These are phyloP conservation scores for Aspergillus piperis DNA, from an alignment of 2,329 filamentous ascomycete genomes.

Conservation along the genomic window DNA sequence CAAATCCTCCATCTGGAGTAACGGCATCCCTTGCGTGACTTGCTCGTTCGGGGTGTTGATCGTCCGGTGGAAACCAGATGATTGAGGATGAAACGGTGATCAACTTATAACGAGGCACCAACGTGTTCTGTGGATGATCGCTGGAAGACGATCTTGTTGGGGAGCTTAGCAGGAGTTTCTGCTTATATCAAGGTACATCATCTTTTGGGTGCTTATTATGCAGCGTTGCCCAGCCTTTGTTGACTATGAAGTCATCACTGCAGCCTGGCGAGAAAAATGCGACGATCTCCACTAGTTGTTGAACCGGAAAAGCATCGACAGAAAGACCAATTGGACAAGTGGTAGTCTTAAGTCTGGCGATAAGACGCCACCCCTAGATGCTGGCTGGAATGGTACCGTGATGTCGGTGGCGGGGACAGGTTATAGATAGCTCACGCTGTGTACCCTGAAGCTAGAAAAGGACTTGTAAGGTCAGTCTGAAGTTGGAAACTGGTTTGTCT, in stretches of 20 bases:
- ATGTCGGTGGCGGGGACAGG: slow-evolving; percentile 8
- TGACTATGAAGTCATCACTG: not conserved
- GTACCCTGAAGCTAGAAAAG: not conserved
- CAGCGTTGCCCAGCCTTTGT: not conserved
- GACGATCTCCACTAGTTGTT: not conserved
- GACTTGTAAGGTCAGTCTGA: not conserved
- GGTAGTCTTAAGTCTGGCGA: not conserved
- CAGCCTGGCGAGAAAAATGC: not conserved
- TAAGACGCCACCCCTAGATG: not conserved
- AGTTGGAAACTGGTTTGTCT: not conserved
- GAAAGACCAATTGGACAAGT: not conserved
- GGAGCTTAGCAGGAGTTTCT: too few relatives aligned
- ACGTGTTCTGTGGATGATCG: not conserved
- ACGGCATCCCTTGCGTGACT: slow-evolving; percentile 8
- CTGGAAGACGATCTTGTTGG: too few relatives aligned
- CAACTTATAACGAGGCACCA: not conserved
- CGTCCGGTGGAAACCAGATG: not conserved
- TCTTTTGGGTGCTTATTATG: not conserved
- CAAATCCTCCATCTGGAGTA: slow-evolving; percentile 2
- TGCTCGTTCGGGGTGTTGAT: not conserved
- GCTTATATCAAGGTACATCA: not conserved
- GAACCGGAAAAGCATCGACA: not conserved
- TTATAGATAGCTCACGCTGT: not conserved
- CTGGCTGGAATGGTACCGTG: not conserved
- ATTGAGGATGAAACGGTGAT: not conserved